Conservation (phyloP, 768 basidiomycete genomes). For the Tricholoma flavovirens region DNA sequence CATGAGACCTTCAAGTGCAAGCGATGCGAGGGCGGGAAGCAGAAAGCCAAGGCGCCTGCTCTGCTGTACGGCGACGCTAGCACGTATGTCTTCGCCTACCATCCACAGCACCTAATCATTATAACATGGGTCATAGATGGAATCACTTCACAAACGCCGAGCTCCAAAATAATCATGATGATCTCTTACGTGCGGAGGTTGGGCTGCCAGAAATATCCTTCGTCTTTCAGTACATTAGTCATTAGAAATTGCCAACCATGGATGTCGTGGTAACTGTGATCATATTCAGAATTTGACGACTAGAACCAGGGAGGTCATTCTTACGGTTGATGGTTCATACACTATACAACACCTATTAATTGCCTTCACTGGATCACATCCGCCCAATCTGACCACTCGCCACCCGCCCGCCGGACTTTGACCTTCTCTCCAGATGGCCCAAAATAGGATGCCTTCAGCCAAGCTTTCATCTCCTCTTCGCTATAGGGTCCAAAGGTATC, state of each 20-base stretch:
- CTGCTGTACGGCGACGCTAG: conserved; percentile 94
- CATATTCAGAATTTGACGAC: neutral
- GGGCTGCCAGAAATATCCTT: conserved; percentile 83
- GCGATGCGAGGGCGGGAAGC: conserved; percentile 82
- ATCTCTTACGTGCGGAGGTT: conserved; percentile 85
- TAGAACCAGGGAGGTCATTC: neutral
- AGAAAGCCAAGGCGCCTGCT: conserved; percentile 75
- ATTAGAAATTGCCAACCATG: conserved; percentile 26
- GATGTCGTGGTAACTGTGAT: neutral
- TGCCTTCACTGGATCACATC: conserved; percentile 45
- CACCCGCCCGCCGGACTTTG: conserved; percentile 57
- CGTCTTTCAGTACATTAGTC: conserved; percentile 95
- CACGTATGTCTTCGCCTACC: conserved; percentile 59
- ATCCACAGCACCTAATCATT: neutral
- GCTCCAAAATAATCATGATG: conserved; percentile 89
- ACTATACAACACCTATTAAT: neutral
- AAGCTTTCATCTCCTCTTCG: conserved; percentile 73
- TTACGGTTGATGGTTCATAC: neutral
- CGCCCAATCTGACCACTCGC: conserved; percentile 73
- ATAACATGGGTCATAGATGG: conserved; percentile 57
- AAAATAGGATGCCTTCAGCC: conserved; percentile 81
- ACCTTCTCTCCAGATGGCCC: conserved; percentile 75
- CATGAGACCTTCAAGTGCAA: conserved; percentile 99
- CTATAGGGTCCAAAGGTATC: conserved; percentile 73
- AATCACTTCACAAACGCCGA: conserved; percentile 93